A percentile compares a stretch with the other conserved stretches of the same genome.
These are phyloP conservation scores for Thermochaetoides thermophila DNA, from an alignment of 495 filamentous ascomycete genomes.

Conservation along the genomic window DNA sequence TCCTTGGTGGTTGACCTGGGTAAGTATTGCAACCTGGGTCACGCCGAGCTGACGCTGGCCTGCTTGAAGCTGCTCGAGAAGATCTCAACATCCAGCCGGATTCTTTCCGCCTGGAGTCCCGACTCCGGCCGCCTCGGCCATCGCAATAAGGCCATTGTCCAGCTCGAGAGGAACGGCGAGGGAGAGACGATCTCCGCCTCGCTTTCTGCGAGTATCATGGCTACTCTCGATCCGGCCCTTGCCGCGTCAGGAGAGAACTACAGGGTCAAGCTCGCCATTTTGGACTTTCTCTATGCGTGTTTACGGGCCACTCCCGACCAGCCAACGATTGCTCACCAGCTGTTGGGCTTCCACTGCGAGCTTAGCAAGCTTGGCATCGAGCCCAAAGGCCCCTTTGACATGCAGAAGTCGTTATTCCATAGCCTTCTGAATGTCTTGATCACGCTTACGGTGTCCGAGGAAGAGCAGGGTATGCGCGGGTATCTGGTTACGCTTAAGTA, in stretches of 20 bases:
- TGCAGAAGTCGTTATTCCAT: conserved; percentile 67
- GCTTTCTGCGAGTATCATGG: conserved; percentile 48
- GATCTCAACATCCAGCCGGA: conserved; percentile 64
- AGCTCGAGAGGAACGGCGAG: conserved; percentile 56
- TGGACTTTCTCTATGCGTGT: conserved; percentile 70
- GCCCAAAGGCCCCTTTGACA: conserved; percentile 46
- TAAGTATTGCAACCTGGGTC: conserved; percentile 66
- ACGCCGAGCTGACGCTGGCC: conserved; percentile 56
- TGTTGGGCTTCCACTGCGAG: conserved; percentile 75
- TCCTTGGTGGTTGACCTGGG: conserved; percentile 62
- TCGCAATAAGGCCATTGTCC: conserved; percentile 66
- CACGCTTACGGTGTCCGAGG: conserved; percentile 43
- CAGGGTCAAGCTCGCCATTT: conserved; percentile 58
- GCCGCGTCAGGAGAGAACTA: conserved; percentile 51
- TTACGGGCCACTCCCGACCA: conserved; percentile 49
- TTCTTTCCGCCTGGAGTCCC: conserved; percentile 43
- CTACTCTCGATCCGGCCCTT: conserved; percentile 46
- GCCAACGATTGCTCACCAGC: conserved; percentile 74
- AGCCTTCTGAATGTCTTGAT: conserved; percentile 52
- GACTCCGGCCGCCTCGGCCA: conserved; percentile 33
- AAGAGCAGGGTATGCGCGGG: conserved; percentile 42
- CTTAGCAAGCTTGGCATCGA: conserved; percentile 49
- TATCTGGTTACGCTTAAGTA: conserved; percentile 62
- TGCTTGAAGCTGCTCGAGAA: conserved; percentile 72
- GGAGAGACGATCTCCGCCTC: conserved; percentile 52